These are phyloP conservation scores for Colletotrichum sp. DNA, from an alignment of 2,329 filamentous ascomycete genomes.

Conservation along the genomic window DNA sequence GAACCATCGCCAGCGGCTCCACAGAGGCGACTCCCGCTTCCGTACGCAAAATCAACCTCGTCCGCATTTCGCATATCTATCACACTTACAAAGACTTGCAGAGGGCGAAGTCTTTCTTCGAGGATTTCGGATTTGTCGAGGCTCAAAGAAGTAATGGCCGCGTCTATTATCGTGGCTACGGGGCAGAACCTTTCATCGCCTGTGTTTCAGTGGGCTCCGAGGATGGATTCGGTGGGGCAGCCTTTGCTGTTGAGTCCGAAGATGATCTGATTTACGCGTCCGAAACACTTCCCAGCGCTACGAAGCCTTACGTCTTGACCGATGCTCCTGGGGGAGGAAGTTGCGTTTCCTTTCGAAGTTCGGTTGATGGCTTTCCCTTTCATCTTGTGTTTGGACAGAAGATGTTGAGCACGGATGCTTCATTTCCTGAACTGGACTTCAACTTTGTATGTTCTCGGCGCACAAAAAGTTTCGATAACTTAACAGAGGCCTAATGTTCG, in stretches of 20 bases:
- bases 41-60: slow-evolving; percentile 34
- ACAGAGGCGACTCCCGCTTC: background rate
- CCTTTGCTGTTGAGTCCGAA: slow-evolving; percentile 61
- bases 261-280: slow-evolving; percentile 59
- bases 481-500: too few species aligned
- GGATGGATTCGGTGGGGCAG: slow-evolving; percentile 60
- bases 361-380: slow-evolving; percentile 61
- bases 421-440: slow-evolving; percentile 45
- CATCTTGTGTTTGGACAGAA: slow-evolving; percentile 63
- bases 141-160: slow-evolving; percentile 41
- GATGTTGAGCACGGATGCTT: slow-evolving; percentile 35
- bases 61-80: slow-evolving; percentile 49
- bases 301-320: slow-evolving; percentile 49
- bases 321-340: slow-evolving; percentile 60
- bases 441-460: slow-evolving; percentile 43
- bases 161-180: slow-evolving; percentile 67
- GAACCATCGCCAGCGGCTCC: background rate
- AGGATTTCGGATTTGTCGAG: slow-evolving; percentile 53
- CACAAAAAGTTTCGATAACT: too few species aligned
- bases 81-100: slow-evolving; percentile 53
- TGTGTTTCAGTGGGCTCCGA: slow-evolving; percentile 53
- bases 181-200: slow-evolving; percentile 63
- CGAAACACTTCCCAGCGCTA: slow-evolving; percentile 50
- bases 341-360: slow-evolving; percentile 56
- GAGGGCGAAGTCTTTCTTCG: slow-evolving; percentile 44